A percentile compares a stretch with the other conserved stretches of the same genome.
These are phyloP conservation scores for Fragaria ananassa DNA, from an alignment of 306 rosid genomes.

Conservation along the genomic window DNA sequence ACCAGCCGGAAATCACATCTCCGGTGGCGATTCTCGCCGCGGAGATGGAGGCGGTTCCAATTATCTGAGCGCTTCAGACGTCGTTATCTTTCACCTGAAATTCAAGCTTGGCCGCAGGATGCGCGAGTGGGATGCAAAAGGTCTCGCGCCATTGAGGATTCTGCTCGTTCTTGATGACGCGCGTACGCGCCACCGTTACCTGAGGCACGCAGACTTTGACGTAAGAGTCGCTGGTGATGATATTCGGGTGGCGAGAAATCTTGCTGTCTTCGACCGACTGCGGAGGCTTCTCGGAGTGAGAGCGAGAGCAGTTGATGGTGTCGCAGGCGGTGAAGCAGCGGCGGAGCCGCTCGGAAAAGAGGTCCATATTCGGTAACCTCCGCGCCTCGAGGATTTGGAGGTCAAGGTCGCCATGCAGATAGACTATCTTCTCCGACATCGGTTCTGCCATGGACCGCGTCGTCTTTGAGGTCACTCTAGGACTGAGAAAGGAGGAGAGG, in stretches of 20 bases:
- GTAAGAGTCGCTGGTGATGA: slow-evolving; percentile 73
- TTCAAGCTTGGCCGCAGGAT: slow-evolving; percentile 51
- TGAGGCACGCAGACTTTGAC: slow-evolving; percentile 73
- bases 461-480: background rate
- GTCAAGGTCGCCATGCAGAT: slow-evolving; percentile 91
- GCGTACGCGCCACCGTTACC: slow-evolving; percentile 82
- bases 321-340: slow-evolving; percentile 82
- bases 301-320: slow-evolving; percentile 37
- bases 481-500: background rate
- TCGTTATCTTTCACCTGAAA: slow-evolving; percentile 80
- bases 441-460: slow-evolving; percentile 45
- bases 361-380: slow-evolving; percentile 79
- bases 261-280: background rate
- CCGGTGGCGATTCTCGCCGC: slow-evolving; percentile 51
- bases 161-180: slow-evolving; percentile 65
- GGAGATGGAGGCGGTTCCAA: slow-evolving; percentile 57
- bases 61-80: slow-evolving; percentile 54
- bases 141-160: slow-evolving; percentile 63
- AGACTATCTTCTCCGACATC: slow-evolving; percentile 24
- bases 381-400: slow-evolving; percentile 58
- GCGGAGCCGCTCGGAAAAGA: slow-evolving; percentile 64
- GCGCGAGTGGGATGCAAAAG: slow-evolving; percentile 75
- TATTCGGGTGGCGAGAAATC: slow-evolving; percentile 24
- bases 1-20: slow-evolving; percentile 45
- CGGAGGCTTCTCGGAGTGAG: slow-evolving; percentile 7